phyloP scores from a whole-genome alignment of 202 grass and related monocot species.

The Schoenoplectus triqueter region DNA sequence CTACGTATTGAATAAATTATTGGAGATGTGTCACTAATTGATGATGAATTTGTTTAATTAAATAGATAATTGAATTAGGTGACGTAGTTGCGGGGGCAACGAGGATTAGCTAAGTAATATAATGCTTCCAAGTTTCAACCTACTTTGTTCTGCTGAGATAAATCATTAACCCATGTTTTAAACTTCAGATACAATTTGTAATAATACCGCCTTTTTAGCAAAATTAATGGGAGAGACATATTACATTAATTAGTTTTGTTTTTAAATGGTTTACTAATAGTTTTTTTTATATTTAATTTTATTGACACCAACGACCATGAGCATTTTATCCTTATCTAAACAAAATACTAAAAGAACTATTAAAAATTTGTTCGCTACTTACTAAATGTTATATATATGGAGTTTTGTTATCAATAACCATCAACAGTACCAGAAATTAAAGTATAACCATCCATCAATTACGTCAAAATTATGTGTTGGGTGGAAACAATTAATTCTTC shows the following conservation, averaged over 20 bases:
- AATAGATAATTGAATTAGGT: neutral
- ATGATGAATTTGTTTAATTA: neutral
- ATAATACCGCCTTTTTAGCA: neutral
- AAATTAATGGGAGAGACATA: neutral
- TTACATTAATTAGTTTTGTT: too few relatives aligned
- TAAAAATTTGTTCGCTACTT: neutral
- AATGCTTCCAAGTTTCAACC: neutral
- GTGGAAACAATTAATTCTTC: neutral
- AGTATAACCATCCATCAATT: neutral
- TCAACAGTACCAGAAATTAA: neutral
- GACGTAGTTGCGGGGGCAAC: slow-evolving; percentile 23
- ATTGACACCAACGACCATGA: too few relatives aligned
- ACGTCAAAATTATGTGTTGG: neutral
- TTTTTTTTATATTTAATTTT: too few relatives aligned
- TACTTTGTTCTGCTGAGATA: neutral
- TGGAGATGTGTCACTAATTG: neutral
- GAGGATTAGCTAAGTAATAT: slow-evolving; percentile 2
- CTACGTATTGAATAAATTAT: neutral
- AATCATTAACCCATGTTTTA: slow-evolving; percentile 5
- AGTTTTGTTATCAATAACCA: neutral
- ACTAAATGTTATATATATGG: neutral
- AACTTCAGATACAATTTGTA: neutral
- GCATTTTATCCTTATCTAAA: neutral
- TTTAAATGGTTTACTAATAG: too few relatives aligned
- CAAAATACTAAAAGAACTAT: neutral